Conservation (phyloP, 2,329 filamentous ascomycete genomes). For the Trichoderma harzianum region DNA sequence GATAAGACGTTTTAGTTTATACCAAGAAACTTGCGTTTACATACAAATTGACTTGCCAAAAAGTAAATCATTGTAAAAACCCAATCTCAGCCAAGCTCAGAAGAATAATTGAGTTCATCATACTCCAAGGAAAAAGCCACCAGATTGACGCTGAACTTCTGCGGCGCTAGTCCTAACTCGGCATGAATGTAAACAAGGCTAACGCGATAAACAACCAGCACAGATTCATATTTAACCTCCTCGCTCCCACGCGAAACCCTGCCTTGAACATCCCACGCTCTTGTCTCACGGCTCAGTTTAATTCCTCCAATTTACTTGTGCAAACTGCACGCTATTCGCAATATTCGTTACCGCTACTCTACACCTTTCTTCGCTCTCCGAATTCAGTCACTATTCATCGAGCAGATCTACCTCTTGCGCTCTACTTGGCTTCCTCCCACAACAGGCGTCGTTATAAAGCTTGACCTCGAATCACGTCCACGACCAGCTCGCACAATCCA, state of each 20-base stretch:
- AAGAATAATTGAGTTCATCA: background rate
- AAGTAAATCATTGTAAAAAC: background rate
- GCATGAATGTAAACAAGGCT: conserved; percentile 21
- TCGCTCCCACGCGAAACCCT: background rate
- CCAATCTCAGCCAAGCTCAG: background rate
- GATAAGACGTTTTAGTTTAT: background rate
- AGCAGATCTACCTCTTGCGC: background rate
- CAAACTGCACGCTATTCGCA: background rate
- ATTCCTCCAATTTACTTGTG: background rate
- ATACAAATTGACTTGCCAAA: background rate
- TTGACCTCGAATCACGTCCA: background rate
- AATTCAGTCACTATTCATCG: background rate
- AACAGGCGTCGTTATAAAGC: background rate
- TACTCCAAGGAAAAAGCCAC: background rate
- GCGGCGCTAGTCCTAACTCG: conserved; percentile 15
- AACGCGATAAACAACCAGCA: conserved; percentile 15
- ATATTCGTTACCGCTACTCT: background rate
- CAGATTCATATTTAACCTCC: background rate
- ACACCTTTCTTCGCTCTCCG: background rate
- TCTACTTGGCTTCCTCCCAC: background rate
- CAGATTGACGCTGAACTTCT: background rate
- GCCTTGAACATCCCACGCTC: conserved; percentile 3
- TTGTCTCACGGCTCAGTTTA: background rate
- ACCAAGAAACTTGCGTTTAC: background rate
- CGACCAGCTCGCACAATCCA: background rate